Evolutionary conservation across 495 filamentous ascomycete species (phyloP), one percentile per base, ranked within the genome.

Genomic region (Cercophora sp.): DNA sequence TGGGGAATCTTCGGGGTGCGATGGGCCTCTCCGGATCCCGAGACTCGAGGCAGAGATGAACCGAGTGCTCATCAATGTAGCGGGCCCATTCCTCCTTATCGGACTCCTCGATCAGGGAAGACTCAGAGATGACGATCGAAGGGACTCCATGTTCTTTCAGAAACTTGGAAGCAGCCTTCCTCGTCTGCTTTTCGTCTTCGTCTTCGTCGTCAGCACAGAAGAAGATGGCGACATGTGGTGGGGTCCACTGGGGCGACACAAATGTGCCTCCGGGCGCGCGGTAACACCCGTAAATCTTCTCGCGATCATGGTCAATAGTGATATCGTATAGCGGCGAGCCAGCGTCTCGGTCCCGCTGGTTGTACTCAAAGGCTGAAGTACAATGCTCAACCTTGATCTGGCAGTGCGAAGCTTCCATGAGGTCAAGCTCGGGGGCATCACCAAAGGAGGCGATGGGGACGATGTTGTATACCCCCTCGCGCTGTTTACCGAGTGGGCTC

Each of bases 361-460:
- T 43, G 40, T 25, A 25, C 5, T 69, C 71, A 19, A 66, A 65
- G 18, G 85, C 86, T 11, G 70, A 72, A 31, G 74, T 73, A 59
- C 87, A 90, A 47, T 88, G 81, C 52, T 90, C 85, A 18, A 91
- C 84, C 51, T 83, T 81, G 55, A 91, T 80, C 59, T 89, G 86
- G 23, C 83, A 79, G 2, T 72, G 76, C 20, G 76, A 80, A 19
- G 77, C 80, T 54, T 88, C 82, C 59, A 89, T 86, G 6, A 88
- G 81, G 48, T 89, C 82, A 19, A 90, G 80, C 59, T 90, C 87
- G 1, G 85, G 84, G 15, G 78, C 73, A 18, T 81, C 74, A 10
- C 85, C 85, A 64, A 87, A 89, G 0, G 82, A 84, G 0, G 86
- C 84, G 55, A 85, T 73, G 24, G 86, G 86, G 36, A 91, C 81